Conservation (phyloP, 495 filamentous ascomycete species). For the Penicillium odoratum region DNA sequence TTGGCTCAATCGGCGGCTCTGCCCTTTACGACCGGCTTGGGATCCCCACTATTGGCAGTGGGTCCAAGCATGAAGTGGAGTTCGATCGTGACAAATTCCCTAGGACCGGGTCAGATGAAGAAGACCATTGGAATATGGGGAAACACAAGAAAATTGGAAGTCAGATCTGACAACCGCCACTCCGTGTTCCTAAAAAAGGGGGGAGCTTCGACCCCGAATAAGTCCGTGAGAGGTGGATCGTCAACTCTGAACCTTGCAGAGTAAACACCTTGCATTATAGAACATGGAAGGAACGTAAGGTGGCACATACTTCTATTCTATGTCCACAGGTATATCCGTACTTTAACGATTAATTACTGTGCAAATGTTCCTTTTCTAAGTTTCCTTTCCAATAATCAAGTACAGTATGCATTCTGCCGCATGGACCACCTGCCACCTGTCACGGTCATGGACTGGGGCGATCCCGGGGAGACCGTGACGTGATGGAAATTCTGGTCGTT, state of each 20-base stretch:
- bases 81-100: slow-evolving; percentile 28
- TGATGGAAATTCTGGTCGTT: slow-evolving; percentile 8
- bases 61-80: slow-evolving; percentile 16
- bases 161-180: slow-evolving; percentile 14
- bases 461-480: slow-evolving; percentile 17
- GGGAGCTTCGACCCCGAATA: slow-evolving; percentile 8
- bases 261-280: no score
- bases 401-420: not conserved
- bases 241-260: no score
- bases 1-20: slow-evolving; percentile 23
- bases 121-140: slow-evolving; percentile 9
- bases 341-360: no score
- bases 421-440: slow-evolving; percentile 35
- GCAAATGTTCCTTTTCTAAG: no score
- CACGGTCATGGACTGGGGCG: slow-evolving; percentile 18
- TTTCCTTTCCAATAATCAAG: no score
- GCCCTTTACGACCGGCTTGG: not conserved
- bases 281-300: no score
- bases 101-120: slow-evolving; percentile 2
- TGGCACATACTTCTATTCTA: no score
- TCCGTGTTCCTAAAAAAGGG: slow-evolving; percentile 2
- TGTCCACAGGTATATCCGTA: no score
- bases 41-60: slow-evolving; percentile 2
- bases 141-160: not conserved
- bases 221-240: not conserved